Evolutionary conservation across 768 basidiomycete species (phyloP).

Genomic region (Sporobolomyces phaffii): DNA sequence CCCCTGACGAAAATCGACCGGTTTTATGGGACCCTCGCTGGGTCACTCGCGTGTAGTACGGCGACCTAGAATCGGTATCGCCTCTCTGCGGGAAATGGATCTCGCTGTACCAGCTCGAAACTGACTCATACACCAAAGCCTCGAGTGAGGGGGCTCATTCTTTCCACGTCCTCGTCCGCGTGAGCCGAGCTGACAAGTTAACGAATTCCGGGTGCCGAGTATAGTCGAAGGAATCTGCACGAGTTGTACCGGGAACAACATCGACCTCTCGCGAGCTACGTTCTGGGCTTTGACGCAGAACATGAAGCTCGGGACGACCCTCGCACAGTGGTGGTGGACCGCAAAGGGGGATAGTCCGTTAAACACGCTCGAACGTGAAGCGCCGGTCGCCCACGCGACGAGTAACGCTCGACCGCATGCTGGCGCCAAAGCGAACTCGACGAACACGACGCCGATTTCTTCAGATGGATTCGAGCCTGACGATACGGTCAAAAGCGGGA

Average conservation of each 20-base stretch:
- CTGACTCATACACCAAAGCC: background rate
- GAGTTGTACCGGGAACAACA: conserved; percentile 11
- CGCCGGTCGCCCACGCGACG: background rate
- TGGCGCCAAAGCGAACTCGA: too few relatives aligned
- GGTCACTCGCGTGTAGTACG: too few relatives aligned
- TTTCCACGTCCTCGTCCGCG: background rate
- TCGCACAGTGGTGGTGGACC: conserved; percentile 26
- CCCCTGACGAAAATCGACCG: background rate
- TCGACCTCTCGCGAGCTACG: background rate
- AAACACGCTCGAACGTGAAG: background rate
- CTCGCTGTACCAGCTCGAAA: conserved; percentile 29
- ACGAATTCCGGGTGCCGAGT: too few relatives aligned
- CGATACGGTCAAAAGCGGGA: background rate
- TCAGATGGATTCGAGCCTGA: background rate
- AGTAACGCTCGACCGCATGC: too few relatives aligned
- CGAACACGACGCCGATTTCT: background rate
- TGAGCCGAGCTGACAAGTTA: too few relatives aligned
- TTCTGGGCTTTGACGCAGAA: conserved; percentile 16
- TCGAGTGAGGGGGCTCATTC: conserved; percentile 11
- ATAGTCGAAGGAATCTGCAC: conserved; percentile 21
- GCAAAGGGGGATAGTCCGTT: background rate
- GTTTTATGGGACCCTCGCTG: too few relatives aligned
- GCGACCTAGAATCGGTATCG: background rate
- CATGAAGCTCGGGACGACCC: conserved; percentile 27
- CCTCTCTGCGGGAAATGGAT: conserved; percentile 14